phyloP scores from a whole-genome alignment of 441 rosid species.

The Monsonia emarginata region DNA sequence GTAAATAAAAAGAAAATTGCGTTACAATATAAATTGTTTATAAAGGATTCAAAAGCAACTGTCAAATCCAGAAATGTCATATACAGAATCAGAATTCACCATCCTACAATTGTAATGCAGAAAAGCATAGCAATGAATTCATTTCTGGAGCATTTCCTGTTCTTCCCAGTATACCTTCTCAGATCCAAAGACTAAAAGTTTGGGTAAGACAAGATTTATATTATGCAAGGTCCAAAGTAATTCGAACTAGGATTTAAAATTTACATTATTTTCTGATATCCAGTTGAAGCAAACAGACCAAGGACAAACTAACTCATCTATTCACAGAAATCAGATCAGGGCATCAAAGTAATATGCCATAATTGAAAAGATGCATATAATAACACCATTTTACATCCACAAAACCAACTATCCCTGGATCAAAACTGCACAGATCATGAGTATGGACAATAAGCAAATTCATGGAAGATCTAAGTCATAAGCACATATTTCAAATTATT shows the following conservation, averaged over 20 bases:
- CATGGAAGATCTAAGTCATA: background rate
- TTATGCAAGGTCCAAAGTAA: background rate
- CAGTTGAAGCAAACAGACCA: background rate
- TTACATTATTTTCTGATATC: background rate
- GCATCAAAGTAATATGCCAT: background rate
- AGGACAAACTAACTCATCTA: background rate
- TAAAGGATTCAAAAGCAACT: background rate
- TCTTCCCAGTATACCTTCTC: background rate
- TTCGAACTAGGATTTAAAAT: background rate
- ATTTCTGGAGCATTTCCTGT: background rate
- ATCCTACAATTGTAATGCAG: background rate
- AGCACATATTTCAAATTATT: background rate
- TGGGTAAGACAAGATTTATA: background rate
- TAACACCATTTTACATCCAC: background rate
- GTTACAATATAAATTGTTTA: background rate
- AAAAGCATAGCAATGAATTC: background rate
- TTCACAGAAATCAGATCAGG: background rate
- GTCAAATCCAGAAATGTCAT: background rate
- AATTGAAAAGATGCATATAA: background rate
- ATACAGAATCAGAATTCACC: background rate
- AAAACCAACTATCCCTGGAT: background rate
- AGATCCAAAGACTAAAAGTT: background rate
- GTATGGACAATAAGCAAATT: background rate
- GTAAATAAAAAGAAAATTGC: background rate
- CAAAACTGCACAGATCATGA: background rate